Evolutionary conservation across 495 filamentous ascomycete species (phyloP), one percentile per base, ranked within the genome.

Genomic region (Aspergillus hancockii): DNA sequence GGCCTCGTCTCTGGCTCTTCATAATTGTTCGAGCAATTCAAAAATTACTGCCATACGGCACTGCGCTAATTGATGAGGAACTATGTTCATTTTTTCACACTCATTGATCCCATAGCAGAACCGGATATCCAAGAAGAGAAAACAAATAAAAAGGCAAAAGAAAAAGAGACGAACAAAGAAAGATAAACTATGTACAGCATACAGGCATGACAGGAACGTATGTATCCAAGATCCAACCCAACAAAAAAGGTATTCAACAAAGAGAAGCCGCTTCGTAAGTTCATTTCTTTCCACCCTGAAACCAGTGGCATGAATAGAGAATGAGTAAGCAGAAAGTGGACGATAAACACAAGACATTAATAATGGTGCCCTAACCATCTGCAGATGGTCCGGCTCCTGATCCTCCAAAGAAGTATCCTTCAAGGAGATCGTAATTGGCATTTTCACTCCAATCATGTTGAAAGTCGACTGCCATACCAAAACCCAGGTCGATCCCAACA

Each of bases 321-420:
- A 54, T 36, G 9, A 41, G 43, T 12, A 43, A 49, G 54, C 36
- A 53, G 31, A 52, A 49, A 31, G 30, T 16, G 41, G 10, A 22
- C n/a, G 54, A 49, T 41, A 43, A 57, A 38, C 54, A 57, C 16
- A 30, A n/a, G 55, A 31, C 10, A 19, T 34, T 10, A 31, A n/a
- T 4, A 28, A 9, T 13, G 30, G 10, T 31, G 49, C 25, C 32
- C 51, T 23, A 21, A 23, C 6, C 25, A 19, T 52, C 61, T 12
- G 71, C 70, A 49, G 67, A 49, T 43, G 71, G 63, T 34, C 71
- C 74, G 38, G 63, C 57, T 23, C 75, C 75, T 36, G 68, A 69
- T 23, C 76, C 75, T 19, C 92, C 92, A 76, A 97, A 97, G 77
- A 93, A 97, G 70, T 93, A 96, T 0, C 91, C 92, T 71, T 95